Percentiles rank a stretch among this genome's conserved stretches.
Evolutionary conservation across 106 monocot genomes (phyloP).

Genomic region (Dioscorea zingiberensis): DNA sequence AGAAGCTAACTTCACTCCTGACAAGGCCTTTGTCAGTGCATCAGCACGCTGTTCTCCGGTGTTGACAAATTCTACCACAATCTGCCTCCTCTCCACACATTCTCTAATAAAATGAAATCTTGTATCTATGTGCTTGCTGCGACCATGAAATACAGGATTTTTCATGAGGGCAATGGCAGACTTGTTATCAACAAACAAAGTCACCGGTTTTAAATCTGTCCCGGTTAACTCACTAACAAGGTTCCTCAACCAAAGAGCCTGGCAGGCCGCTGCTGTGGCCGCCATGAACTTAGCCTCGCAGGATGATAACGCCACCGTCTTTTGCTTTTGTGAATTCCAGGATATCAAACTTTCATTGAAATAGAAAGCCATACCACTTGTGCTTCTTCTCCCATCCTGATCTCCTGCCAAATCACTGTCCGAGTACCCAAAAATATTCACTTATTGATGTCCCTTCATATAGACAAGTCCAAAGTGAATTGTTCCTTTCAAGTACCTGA

Average conservation of each 20-base stretch:
- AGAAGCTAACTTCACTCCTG: not conserved
- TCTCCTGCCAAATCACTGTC: slow-evolving; percentile 6
- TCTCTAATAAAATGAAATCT: not conserved
- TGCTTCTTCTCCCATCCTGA: not conserved
- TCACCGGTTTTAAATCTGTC: not conserved
- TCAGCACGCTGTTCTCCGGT: not conserved
- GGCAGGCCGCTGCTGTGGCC: not conserved
- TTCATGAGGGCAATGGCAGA: slow-evolving; percentile 11
- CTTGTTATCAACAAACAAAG: slow-evolving; percentile 5
- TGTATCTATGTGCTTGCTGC: not conserved
- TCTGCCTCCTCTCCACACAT: slow-evolving; percentile 5
- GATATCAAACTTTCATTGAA: slow-evolving; percentile 2
- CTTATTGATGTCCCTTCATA: not conserved
- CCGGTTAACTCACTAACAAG: slow-evolving; percentile 4
- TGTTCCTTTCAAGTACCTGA: slow-evolving; percentile 14
- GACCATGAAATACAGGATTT: slow-evolving; percentile 6
- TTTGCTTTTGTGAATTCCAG: slow-evolving; percentile 9
- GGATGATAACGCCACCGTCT: slow-evolving; percentile 5
- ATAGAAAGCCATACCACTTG: slow-evolving; percentile 3
- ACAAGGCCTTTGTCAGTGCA: not conserved
- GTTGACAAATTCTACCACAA: not conserved
- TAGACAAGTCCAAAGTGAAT: slow-evolving; percentile 6
- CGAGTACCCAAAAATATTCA: not conserved
- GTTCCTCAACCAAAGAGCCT: slow-evolving; percentile 5
- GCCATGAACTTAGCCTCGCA: not conserved